Conservation (phyloP, 2,329 filamentous ascomycete species). For the Hypomyces perniciosus region DNA sequence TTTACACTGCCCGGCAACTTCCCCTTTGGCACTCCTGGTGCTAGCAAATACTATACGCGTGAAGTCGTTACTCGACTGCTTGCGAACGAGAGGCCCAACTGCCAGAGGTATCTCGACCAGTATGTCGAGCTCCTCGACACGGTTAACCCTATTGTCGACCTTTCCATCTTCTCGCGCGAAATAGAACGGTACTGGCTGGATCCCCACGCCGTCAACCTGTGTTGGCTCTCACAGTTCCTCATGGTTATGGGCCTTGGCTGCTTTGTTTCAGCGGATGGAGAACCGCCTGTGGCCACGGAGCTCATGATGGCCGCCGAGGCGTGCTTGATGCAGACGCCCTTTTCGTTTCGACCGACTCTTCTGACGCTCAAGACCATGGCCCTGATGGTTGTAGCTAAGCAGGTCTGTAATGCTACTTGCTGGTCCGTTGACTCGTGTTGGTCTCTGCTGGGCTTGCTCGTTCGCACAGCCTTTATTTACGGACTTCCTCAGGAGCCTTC, state of each 20-base stretch:
- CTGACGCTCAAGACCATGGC: conserved; percentile 25
- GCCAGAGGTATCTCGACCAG: conserved; percentile 22
- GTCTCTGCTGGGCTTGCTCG: conserved; percentile 29
- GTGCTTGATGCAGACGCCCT: conserved; percentile 32
- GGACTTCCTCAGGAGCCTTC: conserved; percentile 28
- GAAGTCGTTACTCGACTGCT: conserved; percentile 27
- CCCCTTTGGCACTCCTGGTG: conserved; percentile 32
- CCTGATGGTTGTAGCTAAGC: conserved; percentile 31
- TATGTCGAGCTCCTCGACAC: conserved; percentile 28
- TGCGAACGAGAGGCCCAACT: conserved; percentile 22
- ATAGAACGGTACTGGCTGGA: conserved; percentile 29
- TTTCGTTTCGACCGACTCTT: conserved; percentile 32
- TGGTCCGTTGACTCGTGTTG: conserved; percentile 33
- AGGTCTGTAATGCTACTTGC: conserved; percentile 32
- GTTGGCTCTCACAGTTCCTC: conserved; percentile 30
- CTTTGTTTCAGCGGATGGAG: conserved; percentile 26
- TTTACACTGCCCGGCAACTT: conserved; percentile 32
- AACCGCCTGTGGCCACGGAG: conserved; percentile 27
- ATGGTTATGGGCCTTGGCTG: conserved; percentile 31
- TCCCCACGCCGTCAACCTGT: conserved; percentile 23
- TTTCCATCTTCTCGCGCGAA: conserved; percentile 23
- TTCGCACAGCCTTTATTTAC: conserved; percentile 29
- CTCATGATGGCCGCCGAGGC: conserved; percentile 33
- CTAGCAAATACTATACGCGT: conserved; percentile 27
- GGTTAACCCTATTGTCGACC: conserved; percentile 30